These are phyloP conservation scores for Basidiobolus meristosporus DNA, from an alignment of 371 early-diverging fungal species.

Conservation along the genomic window DNA sequence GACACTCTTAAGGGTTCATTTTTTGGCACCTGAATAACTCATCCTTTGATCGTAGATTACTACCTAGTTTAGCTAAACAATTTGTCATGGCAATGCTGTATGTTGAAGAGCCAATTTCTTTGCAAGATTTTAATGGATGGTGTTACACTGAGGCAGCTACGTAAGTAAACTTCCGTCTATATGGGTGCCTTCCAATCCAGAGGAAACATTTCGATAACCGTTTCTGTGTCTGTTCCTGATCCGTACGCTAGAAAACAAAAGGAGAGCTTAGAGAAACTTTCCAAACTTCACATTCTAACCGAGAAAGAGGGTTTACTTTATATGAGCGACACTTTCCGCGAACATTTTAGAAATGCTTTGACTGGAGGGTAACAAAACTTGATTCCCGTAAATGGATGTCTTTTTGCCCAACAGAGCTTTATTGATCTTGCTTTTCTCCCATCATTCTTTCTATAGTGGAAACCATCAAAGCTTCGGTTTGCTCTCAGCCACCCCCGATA, in stretches of 20 bases:
- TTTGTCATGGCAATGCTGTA: constrained; percentile 79
- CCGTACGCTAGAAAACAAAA: constrained; percentile 19
- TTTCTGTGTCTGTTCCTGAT: constrained; percentile 1
- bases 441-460: constrained; percentile 27
- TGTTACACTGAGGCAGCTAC: constrained; percentile 23
- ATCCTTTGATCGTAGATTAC: constrained; percentile 20
- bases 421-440: too few species aligned
- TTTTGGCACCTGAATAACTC: neutral
- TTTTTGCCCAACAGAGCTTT: too few species aligned
- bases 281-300: constrained; percentile 40
- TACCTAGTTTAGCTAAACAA: constrained; percentile 75
- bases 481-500: constrained; percentile 38
- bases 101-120: constrained; percentile 30
- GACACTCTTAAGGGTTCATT: neutral
- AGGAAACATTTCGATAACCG: too few species aligned
- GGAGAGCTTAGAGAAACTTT: constrained; percentile 37
- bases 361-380: constrained; percentile 55
- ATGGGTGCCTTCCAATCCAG: too few species aligned
- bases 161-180: constrained; percentile 10
- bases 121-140: constrained; percentile 48
- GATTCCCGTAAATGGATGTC: too few species aligned
- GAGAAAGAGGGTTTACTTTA: constrained; percentile 17
- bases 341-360: constrained; percentile 65
- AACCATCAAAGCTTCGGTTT: constrained; percentile 66
- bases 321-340: constrained; percentile 52